Evolutionary conservation across 202 grass and related monocot genomes (phyloP).

Genomic region (Zoysia matrella): DNA sequence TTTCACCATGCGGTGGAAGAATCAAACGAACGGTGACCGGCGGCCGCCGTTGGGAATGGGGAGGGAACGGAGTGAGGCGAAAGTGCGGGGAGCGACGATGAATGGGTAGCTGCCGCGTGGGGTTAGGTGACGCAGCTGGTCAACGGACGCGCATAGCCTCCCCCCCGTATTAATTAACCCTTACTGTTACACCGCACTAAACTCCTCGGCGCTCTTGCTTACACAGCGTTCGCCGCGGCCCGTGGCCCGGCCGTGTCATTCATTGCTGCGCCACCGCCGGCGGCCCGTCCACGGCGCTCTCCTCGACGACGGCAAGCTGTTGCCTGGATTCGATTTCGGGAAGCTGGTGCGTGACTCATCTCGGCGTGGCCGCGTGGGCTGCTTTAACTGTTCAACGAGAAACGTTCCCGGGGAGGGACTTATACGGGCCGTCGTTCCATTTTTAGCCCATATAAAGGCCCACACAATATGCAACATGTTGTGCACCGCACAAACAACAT

Average conservation of each 20-base stretch:
- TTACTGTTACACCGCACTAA: neutral
- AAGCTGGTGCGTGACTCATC: too few relatives aligned
- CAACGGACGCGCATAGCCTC: neutral
- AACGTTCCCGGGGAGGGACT: too few relatives aligned
- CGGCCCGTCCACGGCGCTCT: neutral
- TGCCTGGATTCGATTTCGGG: too few relatives aligned
- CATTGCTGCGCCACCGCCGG: neutral
- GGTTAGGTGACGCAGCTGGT: neutral
- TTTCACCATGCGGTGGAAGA: neutral
- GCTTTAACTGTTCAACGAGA: too few relatives aligned
- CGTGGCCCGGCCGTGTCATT: neutral
- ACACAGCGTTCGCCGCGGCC: too few relatives aligned
- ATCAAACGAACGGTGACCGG: neutral
- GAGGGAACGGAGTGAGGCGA: neutral
- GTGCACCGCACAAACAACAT: too few relatives aligned
- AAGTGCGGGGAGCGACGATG: neutral
- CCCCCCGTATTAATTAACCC: neutral
- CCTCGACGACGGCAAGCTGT: too few relatives aligned
- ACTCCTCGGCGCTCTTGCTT: neutral
- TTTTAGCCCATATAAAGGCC: too few relatives aligned
- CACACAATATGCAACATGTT: too few relatives aligned
- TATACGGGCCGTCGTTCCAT: too few relatives aligned
- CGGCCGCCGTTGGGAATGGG: neutral
- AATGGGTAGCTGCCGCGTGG: neutral
- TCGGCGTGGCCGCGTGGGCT: too few relatives aligned